Evolutionary conservation across 1,284 basidiomycete genomes (phyloP).

Genomic region (Cutaneotrichosporon cutaneum): DNA sequence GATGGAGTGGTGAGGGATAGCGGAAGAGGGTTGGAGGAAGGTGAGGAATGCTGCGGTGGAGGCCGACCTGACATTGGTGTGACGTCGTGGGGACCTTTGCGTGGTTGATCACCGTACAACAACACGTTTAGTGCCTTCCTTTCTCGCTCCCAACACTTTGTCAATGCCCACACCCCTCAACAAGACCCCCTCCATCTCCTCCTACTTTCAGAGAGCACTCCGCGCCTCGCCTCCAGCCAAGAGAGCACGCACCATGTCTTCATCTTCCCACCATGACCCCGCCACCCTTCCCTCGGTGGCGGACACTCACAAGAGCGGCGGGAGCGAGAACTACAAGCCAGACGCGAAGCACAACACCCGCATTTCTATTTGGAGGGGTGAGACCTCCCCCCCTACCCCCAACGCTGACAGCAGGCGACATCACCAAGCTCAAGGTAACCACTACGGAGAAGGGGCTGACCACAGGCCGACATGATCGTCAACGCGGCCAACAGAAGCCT

Average conservation of each 20-base stretch:
- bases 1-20: not conserved
- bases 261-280: slow-evolving; percentile 16
- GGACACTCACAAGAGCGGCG: slow-evolving; percentile 16
- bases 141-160: no score
- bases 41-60: slow-evolving; percentile 1
- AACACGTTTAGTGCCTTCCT: not conserved
- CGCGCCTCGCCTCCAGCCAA: not conserved
- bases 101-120: not conserved
- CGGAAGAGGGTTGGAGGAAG: not conserved
- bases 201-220: not conserved
- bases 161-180: not conserved
- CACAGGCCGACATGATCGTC: slow-evolving; percentile 69
- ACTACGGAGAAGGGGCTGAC: no score
- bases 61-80: not conserved
- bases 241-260: slow-evolving; percentile 3
- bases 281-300: slow-evolving; percentile 35
- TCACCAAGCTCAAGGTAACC: slow-evolving; percentile 49
- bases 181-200: slow-evolving; percentile 3
- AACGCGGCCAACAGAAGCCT: slow-evolving; percentile 81
- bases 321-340: slow-evolving; percentile 1
- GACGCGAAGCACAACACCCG: slow-evolving; percentile 33
- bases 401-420: slow-evolving; percentile 39
- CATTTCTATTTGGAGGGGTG: slow-evolving; percentile 44
- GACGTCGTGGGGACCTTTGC: not conserved
- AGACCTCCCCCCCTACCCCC: slow-evolving; percentile 6